phyloP scores from a whole-genome alignment of 495 filamentous ascomycete species.

The Hypoxylon trugodes region DNA sequence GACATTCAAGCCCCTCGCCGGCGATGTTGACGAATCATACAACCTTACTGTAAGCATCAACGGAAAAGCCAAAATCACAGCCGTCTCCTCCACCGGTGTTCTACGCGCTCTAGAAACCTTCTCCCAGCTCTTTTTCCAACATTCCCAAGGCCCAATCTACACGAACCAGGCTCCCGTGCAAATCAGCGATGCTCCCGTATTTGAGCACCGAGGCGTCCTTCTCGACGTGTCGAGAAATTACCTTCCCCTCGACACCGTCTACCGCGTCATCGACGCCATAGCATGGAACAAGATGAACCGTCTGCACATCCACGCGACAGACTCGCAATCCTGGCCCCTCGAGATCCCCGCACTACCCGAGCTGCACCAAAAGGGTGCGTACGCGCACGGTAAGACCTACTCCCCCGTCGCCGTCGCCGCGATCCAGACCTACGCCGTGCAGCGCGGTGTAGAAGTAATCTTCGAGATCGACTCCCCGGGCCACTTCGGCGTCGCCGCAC shows the following conservation, averaged over 20 bases:
- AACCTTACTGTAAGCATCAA: constrained; percentile 61
- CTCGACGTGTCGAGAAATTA: constrained; percentile 75
- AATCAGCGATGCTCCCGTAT: constrained; percentile 72
- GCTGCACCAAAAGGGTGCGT: constrained; percentile 74
- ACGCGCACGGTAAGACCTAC: constrained; percentile 67
- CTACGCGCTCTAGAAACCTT: constrained; percentile 74
- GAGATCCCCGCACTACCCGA: constrained; percentile 76
- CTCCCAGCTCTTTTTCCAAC: constrained; percentile 76
- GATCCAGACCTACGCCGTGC: constrained; percentile 71
- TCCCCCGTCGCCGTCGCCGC: constrained; percentile 65
- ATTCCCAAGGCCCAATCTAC: constrained; percentile 67
- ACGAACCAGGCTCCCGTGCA: constrained; percentile 69
- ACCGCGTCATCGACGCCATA: constrained; percentile 74
- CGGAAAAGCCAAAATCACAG: constrained; percentile 67
- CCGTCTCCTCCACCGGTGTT: constrained; percentile 70
- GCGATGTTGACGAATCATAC: constrained; percentile 77
- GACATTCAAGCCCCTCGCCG: constrained; percentile 65
- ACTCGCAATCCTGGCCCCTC: constrained; percentile 85
- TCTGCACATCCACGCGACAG: constrained; percentile 80
- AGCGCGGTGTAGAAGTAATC: constrained; percentile 74
- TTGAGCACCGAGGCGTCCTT: constrained; percentile 76
- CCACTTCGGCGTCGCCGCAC: constrained; percentile 71
- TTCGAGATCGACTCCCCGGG: constrained; percentile 86
- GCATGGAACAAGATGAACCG: constrained; percentile 81
- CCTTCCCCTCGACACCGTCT: constrained; percentile 68